A percentile compares a stretch with the other conserved stretches of the same genome.
Conservation (phyloP, 768 basidiomycete species). For the Lactarius vividus region DNA sequence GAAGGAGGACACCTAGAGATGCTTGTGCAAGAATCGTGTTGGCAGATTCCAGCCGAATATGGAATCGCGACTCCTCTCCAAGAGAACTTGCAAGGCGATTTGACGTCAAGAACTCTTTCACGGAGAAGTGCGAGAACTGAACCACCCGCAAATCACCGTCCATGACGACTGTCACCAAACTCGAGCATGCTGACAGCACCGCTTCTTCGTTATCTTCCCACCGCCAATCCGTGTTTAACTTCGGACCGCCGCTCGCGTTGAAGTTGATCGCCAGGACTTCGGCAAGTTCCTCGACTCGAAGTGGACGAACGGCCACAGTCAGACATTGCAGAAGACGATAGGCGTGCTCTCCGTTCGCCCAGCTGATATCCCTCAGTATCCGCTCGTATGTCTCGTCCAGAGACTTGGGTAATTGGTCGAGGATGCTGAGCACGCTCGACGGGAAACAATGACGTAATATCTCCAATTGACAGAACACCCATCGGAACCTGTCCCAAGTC, state of each 20-base stretch:
- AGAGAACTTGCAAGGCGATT: neutral
- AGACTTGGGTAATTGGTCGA: neutral
- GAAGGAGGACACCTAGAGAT: neutral
- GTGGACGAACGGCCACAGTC: neutral
- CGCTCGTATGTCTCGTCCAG: constrained; percentile 5
- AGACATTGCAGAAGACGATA: neutral
- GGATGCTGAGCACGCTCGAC: neutral
- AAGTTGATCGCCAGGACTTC: neutral
- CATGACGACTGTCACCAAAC: neutral
- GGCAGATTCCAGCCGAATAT: neutral
- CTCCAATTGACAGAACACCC: constrained; percentile 1
- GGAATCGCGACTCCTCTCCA: neutral
- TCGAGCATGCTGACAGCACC: neutral
- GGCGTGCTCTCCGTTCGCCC: neutral
- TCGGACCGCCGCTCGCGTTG: neutral
- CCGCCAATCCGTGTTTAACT: neutral
- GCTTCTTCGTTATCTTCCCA: neutral
- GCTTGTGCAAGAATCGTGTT: neutral
- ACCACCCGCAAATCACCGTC: neutral
- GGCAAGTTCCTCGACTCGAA: constrained; percentile 2
- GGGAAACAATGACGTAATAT: neutral
- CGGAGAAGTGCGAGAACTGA: too few relatives aligned
- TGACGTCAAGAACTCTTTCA: neutral
- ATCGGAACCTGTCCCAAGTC: neutral
- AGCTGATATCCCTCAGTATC: neutral